Evolutionary conservation across 2,329 filamentous ascomycete species (phyloP).

Genomic region (Coniochaeta ligniaria): DNA sequence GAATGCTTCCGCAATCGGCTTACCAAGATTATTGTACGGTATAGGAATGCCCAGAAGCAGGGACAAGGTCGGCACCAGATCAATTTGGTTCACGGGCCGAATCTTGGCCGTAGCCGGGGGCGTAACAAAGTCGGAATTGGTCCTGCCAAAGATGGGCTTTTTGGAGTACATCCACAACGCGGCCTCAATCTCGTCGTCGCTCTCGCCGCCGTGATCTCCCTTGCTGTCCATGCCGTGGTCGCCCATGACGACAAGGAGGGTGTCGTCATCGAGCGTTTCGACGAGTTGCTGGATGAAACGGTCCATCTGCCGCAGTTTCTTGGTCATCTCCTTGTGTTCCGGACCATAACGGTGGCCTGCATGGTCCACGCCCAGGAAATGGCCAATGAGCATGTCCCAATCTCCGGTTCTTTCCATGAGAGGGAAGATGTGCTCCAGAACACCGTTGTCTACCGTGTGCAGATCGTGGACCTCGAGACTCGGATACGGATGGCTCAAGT

Average conservation of each 20-base stretch:
- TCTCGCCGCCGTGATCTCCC: conserved; percentile 97
- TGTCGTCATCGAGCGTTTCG: conserved; percentile 69
- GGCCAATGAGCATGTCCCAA: conserved; percentile 94
- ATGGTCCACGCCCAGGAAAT: conserved; percentile 93
- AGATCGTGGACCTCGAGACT: conserved; percentile 98
- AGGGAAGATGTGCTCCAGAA: conserved; percentile 84
- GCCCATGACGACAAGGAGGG: conserved; percentile 92
- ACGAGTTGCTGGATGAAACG: conserved; percentile 66
- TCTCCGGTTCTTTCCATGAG: conserved; percentile 62
- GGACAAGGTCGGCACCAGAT: conserved; percentile 86
- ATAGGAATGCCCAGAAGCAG: conserved; percentile 86
- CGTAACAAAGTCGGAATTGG: conserved; percentile 46
- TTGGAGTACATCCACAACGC: conserved; percentile 99
- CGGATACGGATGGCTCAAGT: conserved; percentile 83
- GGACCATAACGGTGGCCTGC: conserved; percentile 95
- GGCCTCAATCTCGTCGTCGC: conserved; percentile 89
- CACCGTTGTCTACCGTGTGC: conserved; percentile 93
- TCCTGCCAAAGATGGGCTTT: conserved; percentile 74
- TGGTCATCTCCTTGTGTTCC: conserved; percentile 83
- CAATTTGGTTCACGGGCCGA: conserved; percentile 76
- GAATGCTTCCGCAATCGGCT: conserved; percentile 92
- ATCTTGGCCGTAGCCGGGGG: conserved; percentile 69
- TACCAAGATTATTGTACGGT: conserved; percentile 91
- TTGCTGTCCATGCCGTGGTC: conserved; percentile 98
- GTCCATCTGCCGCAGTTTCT: conserved; percentile 91